Evolutionary conservation across 2,329 filamentous ascomycete species (phyloP).

Genomic region (Sclerotinia nivalis): DNA sequence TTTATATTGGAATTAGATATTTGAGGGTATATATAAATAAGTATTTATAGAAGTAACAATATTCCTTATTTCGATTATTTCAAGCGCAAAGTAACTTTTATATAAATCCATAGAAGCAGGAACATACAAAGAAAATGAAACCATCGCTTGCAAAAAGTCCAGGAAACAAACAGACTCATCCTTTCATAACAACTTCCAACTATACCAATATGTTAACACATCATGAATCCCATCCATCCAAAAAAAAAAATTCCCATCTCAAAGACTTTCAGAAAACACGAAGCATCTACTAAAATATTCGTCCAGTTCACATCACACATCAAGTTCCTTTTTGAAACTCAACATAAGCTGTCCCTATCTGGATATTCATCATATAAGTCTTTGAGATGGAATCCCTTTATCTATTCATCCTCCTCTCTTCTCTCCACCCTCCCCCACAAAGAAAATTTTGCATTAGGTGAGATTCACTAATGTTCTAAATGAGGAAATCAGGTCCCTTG

Average conservation of each 20-base stretch:
- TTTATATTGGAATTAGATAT: too few species aligned
- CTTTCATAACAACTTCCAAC: neutral
- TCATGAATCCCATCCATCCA: too few species aligned
- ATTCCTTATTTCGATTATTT: too few species aligned
- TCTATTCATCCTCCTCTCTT: too few species aligned
- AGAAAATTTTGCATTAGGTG: neutral
- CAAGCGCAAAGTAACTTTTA: too few species aligned
- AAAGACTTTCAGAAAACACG: constrained; percentile 65
- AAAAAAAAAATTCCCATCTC: constrained; percentile 10
- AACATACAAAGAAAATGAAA: neutral
- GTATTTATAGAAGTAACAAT: too few species aligned
- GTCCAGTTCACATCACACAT: constrained; percentile 93
- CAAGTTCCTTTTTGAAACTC: constrained; percentile 36
- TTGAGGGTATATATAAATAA: too few species aligned
- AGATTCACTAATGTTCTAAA: neutral
- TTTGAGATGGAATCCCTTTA: neutral
- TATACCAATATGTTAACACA: neutral
- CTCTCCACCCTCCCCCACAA: neutral
- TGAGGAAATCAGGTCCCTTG: constrained; percentile 6
- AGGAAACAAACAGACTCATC: neutral
- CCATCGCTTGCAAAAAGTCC: neutral
- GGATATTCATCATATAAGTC: constrained; percentile 84
- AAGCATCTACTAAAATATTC: constrained; percentile 99
- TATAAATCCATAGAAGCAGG: too few species aligned
- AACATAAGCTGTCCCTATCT: constrained; percentile 99